Percentiles rank a stretch among this genome's conserved stretches.
Evolutionary conservation across 2,329 filamentous ascomycete genomes (phyloP).

Genomic region (Sporothrix humicola): DNA sequence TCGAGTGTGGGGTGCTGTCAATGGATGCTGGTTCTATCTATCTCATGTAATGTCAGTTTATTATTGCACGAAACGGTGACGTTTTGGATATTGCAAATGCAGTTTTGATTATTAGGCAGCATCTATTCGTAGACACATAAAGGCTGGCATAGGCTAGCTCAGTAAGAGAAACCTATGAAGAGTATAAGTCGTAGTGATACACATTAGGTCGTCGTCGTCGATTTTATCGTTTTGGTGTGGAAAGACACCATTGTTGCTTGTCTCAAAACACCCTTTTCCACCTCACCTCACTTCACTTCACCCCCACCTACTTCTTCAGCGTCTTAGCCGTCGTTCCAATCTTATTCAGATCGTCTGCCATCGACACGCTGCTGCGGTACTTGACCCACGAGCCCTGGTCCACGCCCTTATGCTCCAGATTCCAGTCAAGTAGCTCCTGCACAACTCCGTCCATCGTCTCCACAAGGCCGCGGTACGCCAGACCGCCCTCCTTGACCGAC

Average conservation of each 20-base stretch:
- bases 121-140: neutral
- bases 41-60: too few relatives aligned
- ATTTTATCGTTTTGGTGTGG: neutral
- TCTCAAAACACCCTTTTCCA: neutral
- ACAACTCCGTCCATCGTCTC: constrained; percentile 51
- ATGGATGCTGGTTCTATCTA: too few relatives aligned
- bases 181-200: neutral
- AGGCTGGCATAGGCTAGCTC: neutral
- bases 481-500: constrained; percentile 46
- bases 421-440: constrained; percentile 52
- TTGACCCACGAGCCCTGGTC: constrained; percentile 39
- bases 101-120: neutral
- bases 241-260: neutral
- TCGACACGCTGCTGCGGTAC: constrained; percentile 48
- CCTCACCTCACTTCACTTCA: neutral
- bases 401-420: constrained; percentile 45
- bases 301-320: constrained; percentile 7
- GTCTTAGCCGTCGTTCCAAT: constrained; percentile 29
- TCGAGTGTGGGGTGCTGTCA: too few relatives aligned
- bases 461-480: constrained; percentile 49
- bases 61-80: too few relatives aligned
- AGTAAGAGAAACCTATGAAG: too few relatives aligned
- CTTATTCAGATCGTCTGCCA: constrained; percentile 49
- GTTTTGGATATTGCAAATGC: too few relatives aligned
- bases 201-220: neutral